Percentiles rank a stretch among this genome's conserved stretches.
Conservation (phyloP, 2,329 filamentous ascomycete species). For the Zymoseptoria pseudotritici region DNA sequence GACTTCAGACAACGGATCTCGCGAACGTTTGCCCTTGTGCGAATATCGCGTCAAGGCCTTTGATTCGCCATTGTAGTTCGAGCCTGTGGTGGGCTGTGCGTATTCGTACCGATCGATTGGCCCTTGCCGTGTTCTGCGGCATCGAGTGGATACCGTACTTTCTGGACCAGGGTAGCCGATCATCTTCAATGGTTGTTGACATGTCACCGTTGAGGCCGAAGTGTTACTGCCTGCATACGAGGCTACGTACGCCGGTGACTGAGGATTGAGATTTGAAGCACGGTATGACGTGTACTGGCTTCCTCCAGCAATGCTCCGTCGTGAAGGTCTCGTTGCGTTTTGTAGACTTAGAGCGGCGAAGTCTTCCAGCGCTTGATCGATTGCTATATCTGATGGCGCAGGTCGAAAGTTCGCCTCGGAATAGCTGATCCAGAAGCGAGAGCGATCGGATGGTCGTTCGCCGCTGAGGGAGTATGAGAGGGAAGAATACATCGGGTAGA, state of each 20-base stretch:
- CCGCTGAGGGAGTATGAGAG: conserved; percentile 3
- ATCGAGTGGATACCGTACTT: background rate
- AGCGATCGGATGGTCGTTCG: background rate
- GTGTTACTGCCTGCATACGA: background rate
- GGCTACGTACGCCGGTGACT: background rate
- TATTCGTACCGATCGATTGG: background rate
- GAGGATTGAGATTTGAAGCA: background rate
- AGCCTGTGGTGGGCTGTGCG: background rate
- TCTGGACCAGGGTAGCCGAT: background rate
- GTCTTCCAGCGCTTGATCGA: conserved; percentile 5
- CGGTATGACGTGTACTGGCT: background rate
- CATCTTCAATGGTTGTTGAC: background rate
- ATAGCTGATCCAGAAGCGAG: background rate
- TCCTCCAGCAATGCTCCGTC: background rate
- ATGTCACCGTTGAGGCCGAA: background rate
- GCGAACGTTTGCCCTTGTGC: background rate
- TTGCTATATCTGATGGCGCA: conserved; percentile 2
- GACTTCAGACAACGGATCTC: conserved; percentile 1
- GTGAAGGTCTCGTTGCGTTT: background rate
- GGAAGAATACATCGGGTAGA: conserved; percentile 2
- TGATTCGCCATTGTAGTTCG: background rate
- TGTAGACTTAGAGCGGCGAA: background rate
- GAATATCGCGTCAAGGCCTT: background rate
- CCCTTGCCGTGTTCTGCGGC: background rate
- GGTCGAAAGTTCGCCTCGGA: conserved; percentile 2